These are phyloP conservation scores for Citrus medica DNA, from an alignment of 345 rosid species.

Conservation along the genomic window DNA sequence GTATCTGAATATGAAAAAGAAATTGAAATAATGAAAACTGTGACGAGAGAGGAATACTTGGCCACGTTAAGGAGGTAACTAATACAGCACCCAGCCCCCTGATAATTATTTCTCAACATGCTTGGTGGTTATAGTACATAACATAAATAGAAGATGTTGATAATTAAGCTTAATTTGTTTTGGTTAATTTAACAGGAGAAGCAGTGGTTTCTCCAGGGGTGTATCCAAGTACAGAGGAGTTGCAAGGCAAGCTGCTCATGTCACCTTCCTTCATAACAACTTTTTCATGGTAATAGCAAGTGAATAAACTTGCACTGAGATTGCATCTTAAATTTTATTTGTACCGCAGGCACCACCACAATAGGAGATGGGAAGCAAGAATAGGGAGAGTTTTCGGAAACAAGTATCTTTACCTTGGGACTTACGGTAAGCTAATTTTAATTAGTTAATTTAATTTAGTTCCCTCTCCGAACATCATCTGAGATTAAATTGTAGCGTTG, in stretches of 20 bases:
- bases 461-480: background rate
- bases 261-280: background rate
- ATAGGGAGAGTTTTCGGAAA: constrained; percentile 79
- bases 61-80: constrained; percentile 36
- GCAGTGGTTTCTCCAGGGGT: constrained; percentile 48
- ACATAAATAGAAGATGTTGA: too few species aligned
- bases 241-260: constrained; percentile 26
- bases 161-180: background rate
- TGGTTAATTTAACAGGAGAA: constrained; percentile 24
- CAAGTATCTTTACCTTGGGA: constrained; percentile 70
- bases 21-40: constrained; percentile 31
- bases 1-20: constrained; percentile 36
- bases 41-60: constrained; percentile 38
- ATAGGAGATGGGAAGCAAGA: constrained; percentile 85
- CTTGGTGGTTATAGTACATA: too few species aligned
- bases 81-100: too few species aligned
- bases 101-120: too few species aligned
- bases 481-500: background rate
- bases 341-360: constrained; percentile 61
- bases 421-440: constrained; percentile 37
- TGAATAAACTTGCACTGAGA: background rate
- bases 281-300: background rate
- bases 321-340: background rate
- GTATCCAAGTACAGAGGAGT: constrained; percentile 46
- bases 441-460: background rate